These are phyloP conservation scores for Trametes polyzona DNA, from an alignment of 1,284 basidiomycete genomes.

Conservation along the genomic window DNA sequence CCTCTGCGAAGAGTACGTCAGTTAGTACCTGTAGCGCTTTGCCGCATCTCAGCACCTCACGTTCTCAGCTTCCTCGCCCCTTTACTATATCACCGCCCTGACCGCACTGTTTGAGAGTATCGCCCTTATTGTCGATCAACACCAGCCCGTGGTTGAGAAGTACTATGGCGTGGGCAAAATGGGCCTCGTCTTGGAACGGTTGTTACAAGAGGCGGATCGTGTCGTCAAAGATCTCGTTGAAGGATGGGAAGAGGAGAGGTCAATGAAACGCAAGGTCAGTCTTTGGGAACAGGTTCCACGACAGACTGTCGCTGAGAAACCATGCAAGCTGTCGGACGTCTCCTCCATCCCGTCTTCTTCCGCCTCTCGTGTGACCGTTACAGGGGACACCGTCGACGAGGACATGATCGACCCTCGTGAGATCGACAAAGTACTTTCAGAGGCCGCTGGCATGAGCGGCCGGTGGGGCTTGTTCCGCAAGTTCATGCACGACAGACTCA, in stretches of 20 bases:
- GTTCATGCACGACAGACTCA: conserved; percentile 79
- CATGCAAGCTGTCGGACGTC: conserved; percentile 39
- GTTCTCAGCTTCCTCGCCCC: conserved; percentile 77
- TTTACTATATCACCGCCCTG: conserved; percentile 86
- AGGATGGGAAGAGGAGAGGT: conserved; percentile 90
- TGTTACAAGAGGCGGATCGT: conserved; percentile 87
- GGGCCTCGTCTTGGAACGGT: conserved; percentile 75
- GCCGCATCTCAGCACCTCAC: not conserved
- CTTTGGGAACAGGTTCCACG: not conserved
- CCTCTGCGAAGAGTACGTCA: conserved; percentile 77
- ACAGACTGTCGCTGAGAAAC: not conserved
- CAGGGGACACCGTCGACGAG: conserved; percentile 53
- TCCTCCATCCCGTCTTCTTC: conserved; percentile 31
- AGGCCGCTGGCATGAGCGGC: conserved; percentile 87
- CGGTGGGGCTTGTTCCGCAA: conserved; percentile 92
- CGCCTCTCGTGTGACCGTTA: conserved; percentile 40
- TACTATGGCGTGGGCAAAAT: conserved; percentile 93
- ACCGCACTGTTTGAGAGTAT: conserved; percentile 95
- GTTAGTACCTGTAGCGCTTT: not conserved
- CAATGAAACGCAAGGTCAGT: conserved; percentile 70
- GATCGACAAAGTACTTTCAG: conserved; percentile 86
- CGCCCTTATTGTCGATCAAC: conserved; percentile 95
- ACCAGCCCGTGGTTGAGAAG: conserved; percentile 96
- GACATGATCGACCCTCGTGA: conserved; percentile 83
- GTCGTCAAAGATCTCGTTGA: conserved; percentile 79